Evolutionary conservation across 768 basidiomycete genomes (phyloP).

Genomic region (Artomyces pyxidatus): DNA sequence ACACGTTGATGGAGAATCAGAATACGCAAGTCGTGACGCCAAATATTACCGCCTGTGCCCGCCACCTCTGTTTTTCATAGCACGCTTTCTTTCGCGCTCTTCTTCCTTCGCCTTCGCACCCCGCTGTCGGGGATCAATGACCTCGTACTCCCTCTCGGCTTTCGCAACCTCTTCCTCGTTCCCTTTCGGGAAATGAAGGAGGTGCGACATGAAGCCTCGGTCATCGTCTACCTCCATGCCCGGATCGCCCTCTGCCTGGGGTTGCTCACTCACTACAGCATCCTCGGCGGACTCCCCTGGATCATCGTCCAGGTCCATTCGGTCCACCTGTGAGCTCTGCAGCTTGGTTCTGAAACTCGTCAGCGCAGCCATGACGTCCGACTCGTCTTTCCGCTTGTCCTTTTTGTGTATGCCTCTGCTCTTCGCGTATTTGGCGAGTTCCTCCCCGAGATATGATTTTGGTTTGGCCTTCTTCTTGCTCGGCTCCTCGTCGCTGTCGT

Average conservation of each 20-base stretch:
- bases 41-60: constrained; percentile 18
- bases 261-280: constrained; percentile 17
- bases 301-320: constrained; percentile 18
- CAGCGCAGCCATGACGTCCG: constrained; percentile 59
- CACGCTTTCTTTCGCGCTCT: constrained; percentile 56
- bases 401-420: constrained; percentile 49
- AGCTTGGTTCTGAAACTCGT: constrained; percentile 67
- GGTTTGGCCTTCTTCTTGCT: constrained; percentile 49
- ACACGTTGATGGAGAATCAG: no score
- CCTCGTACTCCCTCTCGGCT: constrained; percentile 81
- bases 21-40: no score
- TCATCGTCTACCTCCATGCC: constrained; percentile 77
- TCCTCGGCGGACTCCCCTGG: constrained; percentile 15
- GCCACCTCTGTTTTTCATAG: constrained; percentile 19
- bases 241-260: constrained; percentile 31
- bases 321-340: constrained; percentile 31
- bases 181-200: constrained; percentile 70
- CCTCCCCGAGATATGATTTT: constrained; percentile 72
- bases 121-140: constrained; percentile 75
- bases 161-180: constrained; percentile 67
- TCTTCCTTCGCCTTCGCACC: constrained; percentile 72
- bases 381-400: constrained; percentile 57
- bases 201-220: constrained; percentile 63
- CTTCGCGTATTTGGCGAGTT: constrained; percentile 74
- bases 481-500: constrained; percentile 59